Conservation (phyloP, 1,284 basidiomycete genomes). For the Volvariella surrecta region DNA sequence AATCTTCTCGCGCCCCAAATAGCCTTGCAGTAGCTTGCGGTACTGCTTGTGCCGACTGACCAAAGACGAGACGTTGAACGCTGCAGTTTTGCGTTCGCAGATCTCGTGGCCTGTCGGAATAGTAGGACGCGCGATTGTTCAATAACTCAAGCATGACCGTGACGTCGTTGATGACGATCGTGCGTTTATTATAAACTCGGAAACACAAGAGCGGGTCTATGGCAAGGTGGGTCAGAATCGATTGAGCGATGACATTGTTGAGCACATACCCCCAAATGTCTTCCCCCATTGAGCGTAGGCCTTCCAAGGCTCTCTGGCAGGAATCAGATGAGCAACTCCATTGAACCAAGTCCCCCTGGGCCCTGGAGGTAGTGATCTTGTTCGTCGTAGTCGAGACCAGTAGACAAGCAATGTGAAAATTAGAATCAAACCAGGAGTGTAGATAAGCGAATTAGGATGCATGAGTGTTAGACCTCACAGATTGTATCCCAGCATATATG, state of each 20-base stretch:
- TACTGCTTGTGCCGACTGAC: conserved; percentile 29
- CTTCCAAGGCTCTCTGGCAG: conserved; percentile 20
- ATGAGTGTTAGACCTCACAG: no score
- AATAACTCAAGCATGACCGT: conserved; percentile 25
- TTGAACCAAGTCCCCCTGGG: no score
- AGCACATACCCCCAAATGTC: conserved; percentile 15
- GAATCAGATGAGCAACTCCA: conserved; percentile 16
- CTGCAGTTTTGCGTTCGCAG: conserved; percentile 27
- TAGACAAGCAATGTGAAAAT: no score
- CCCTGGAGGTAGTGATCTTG: conserved; percentile 12
- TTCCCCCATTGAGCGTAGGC: conserved; percentile 21
- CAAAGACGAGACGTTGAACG: conserved; percentile 30
- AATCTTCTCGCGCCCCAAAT: conserved; percentile 24
- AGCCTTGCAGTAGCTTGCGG: conserved; percentile 26
- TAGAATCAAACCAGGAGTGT: no score
- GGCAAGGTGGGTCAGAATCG: not conserved
- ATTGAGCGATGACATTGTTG: not conserved
- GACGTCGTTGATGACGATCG: conserved; percentile 28
- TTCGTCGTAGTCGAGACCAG: not conserved
- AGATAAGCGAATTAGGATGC: no score
- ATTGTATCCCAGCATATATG: no score
- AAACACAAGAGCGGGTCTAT: conserved; percentile 26
- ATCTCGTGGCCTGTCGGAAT: conserved; percentile 35
- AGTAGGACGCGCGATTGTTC: conserved; percentile 27
- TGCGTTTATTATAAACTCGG: conserved; percentile 23